These are phyloP conservation scores for Maudiozyma turicensis DNA, from an alignment of 805 yeast genomes.

Conservation along the genomic window DNA sequence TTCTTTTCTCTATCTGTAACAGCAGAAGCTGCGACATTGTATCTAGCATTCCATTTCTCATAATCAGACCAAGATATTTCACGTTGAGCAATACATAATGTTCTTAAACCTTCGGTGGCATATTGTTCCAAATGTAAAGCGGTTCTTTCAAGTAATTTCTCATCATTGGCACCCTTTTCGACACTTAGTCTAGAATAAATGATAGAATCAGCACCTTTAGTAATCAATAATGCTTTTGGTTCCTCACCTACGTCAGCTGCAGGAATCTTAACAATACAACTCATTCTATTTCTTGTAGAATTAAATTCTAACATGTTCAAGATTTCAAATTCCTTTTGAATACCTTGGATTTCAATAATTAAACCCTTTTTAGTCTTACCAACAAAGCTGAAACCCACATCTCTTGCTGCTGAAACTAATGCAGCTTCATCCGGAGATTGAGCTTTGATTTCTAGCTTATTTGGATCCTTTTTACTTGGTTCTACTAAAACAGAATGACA, in stretches of 20 bases:
- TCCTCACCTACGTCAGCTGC: slow-evolving; percentile 35
- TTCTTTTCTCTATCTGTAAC: slow-evolving; percentile 55
- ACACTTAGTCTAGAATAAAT: slow-evolving; percentile 56
- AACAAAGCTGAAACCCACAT: slow-evolving; percentile 59
- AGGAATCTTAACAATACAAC: slow-evolving; percentile 67
- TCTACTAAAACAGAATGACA: slow-evolving; percentile 76
- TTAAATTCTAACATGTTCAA: slow-evolving; percentile 68
- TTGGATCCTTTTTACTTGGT: slow-evolving; percentile 50
- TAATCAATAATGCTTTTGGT: slow-evolving; percentile 54
- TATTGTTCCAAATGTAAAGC: slow-evolving; percentile 67
- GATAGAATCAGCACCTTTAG: slow-evolving; percentile 81
- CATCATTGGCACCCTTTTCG: slow-evolving; percentile 31
- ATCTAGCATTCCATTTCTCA: slow-evolving; percentile 50
- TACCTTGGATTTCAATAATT: slow-evolving; percentile 60
- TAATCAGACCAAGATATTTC: slow-evolving; percentile 56
- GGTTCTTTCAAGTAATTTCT: slow-evolving; percentile 45
- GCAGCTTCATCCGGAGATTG: slow-evolving; percentile 89
- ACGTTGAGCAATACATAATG: slow-evolving; percentile 68
- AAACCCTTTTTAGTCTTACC: slow-evolving; percentile 62
- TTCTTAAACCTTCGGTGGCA: slow-evolving; percentile 78
- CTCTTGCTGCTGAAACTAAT: slow-evolving; percentile 70
- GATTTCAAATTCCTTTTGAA: slow-evolving; percentile 58
- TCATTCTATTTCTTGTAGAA: slow-evolving; percentile 82
- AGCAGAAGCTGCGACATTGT: slow-evolving; percentile 57
- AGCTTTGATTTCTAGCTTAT: slow-evolving; percentile 50